These are phyloP conservation scores for Fusarium nanum DNA, from an alignment of 2,329 filamentous ascomycete genomes.

Conservation along the genomic window DNA sequence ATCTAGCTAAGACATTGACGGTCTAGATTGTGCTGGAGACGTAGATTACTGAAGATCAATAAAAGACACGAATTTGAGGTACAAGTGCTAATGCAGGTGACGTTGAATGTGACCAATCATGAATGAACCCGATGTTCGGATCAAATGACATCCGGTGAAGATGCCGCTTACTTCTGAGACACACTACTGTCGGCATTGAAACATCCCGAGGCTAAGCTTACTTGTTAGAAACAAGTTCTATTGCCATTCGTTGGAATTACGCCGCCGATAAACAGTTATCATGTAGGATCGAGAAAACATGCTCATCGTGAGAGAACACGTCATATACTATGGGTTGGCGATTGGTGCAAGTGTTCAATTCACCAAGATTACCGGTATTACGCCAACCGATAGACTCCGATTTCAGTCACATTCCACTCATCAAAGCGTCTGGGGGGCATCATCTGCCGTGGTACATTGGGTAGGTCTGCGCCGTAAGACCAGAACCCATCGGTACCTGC, in stretches of 20 bases:
- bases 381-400: no score
- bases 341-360: no score
- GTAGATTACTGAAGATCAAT: neutral
- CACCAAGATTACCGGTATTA: no score
- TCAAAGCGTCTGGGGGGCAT: no score
- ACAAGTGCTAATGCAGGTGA: neutral
- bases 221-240: neutral
- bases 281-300: neutral
- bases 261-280: neutral
- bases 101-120: neutral
- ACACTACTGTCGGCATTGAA: neutral
- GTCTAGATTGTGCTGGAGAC: neutral
- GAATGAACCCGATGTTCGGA: neutral
- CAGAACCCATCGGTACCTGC: fast-evolving
- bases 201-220: neutral
- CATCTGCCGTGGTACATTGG: no score
- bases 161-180: neutral
- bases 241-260: neutral
- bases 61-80: neutral
- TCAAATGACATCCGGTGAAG: neutral
- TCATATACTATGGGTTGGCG: fast-evolving
- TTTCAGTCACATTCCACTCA: no score
- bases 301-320: neutral
- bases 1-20: neutral
- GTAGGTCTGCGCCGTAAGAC: no score